phyloP scores from a whole-genome alignment of 192 early-diverging fungal species.

The Coemansia sp. region DNA sequence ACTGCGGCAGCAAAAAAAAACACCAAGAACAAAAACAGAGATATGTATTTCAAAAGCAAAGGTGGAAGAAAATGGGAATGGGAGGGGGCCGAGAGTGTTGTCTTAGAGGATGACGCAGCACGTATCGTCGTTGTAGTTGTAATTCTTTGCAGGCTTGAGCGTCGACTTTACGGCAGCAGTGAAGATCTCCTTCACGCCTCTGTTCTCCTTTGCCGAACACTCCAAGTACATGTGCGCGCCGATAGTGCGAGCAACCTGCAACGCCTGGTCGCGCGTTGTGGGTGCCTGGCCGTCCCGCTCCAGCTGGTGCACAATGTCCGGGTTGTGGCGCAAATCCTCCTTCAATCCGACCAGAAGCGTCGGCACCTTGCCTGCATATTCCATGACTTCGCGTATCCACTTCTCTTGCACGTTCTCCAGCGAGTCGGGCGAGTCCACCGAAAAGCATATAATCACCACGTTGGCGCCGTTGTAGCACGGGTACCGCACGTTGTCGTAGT shows the following conservation, averaged over 20 bases:
- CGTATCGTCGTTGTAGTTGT: constrained; percentile 13
- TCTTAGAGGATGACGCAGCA: constrained; percentile 39
- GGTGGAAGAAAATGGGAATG: background rate
- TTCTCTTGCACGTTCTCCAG: constrained; percentile 73
- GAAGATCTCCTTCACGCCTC: constrained; percentile 86
- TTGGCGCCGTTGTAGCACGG: constrained; percentile 90
- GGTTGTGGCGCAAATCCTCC: constrained; percentile 50
- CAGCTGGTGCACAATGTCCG: constrained; percentile 37
- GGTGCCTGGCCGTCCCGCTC: constrained; percentile 46
- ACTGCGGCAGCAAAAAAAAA: too few species aligned
- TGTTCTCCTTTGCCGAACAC: constrained; percentile 80
- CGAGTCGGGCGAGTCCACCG: constrained; percentile 81
- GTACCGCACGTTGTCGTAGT: constrained; percentile 91
- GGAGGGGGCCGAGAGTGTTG: too few species aligned
- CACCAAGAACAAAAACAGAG: too few species aligned
- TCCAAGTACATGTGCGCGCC: constrained; percentile 88
- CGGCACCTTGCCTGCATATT: constrained; percentile 38
- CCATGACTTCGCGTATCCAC: constrained; percentile 44
- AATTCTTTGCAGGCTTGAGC: constrained; percentile 19
- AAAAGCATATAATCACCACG: constrained; percentile 92
- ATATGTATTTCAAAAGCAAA: background rate
- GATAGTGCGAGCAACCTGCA: constrained; percentile 77
- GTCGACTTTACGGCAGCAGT: constrained; percentile 61
- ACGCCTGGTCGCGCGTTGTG: constrained; percentile 59
- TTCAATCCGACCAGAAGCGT: constrained; percentile 48